Evolutionary conservation across 208 protist genomes (phyloP).

Genomic region (Wallacemonas rigidus): DNA sequence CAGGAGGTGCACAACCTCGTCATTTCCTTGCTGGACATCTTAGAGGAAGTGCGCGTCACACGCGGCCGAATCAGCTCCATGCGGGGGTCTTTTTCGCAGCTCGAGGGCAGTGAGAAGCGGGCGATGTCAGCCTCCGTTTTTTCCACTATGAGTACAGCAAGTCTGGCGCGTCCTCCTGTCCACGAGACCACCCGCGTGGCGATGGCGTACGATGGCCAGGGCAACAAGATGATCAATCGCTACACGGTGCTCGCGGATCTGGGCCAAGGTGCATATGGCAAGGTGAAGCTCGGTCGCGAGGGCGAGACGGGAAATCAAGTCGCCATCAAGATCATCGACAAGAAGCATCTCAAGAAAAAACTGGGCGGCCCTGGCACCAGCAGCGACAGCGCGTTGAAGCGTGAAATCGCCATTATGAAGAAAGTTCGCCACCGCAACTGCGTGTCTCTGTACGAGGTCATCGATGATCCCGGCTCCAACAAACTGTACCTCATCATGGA

Average conservation of each 20-base stretch:
- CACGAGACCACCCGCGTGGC: conserved; percentile 56
- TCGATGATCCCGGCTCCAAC: conserved; percentile 91
- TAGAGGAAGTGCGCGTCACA: conserved; percentile 41
- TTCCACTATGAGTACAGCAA: conserved; percentile 56
- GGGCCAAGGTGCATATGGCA: conserved; percentile 61
- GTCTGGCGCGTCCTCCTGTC: conserved; percentile 51
- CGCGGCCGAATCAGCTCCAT: conserved; percentile 21
- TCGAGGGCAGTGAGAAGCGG: conserved; percentile 11
- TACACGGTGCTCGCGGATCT: conserved; percentile 67
- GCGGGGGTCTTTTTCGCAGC: conserved; percentile 14
- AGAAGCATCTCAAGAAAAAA: conserved; percentile 64
- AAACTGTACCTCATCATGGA: conserved; percentile 94
- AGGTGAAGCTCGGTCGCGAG: conserved; percentile 71
- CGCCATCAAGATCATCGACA: conserved; percentile 87
- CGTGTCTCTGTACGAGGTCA: conserved; percentile 94
- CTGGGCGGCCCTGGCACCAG: conserved; percentile 23
- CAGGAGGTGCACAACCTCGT: conserved; percentile 41
- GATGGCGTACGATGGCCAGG: conserved; percentile 55
- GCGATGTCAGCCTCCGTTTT: conserved; percentile 30
- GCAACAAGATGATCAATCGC: conserved; percentile 72
- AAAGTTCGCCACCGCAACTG: conserved; percentile 95
- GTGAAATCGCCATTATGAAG: conserved; percentile 94
- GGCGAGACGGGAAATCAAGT: conserved; percentile 43
- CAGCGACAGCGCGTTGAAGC: conserved; percentile 48
- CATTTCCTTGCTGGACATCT: conserved; percentile 43